phyloP scores from a whole-genome alignment of 2,329 filamentous ascomycete genomes.

The Biscogniauxia marginata region DNA sequence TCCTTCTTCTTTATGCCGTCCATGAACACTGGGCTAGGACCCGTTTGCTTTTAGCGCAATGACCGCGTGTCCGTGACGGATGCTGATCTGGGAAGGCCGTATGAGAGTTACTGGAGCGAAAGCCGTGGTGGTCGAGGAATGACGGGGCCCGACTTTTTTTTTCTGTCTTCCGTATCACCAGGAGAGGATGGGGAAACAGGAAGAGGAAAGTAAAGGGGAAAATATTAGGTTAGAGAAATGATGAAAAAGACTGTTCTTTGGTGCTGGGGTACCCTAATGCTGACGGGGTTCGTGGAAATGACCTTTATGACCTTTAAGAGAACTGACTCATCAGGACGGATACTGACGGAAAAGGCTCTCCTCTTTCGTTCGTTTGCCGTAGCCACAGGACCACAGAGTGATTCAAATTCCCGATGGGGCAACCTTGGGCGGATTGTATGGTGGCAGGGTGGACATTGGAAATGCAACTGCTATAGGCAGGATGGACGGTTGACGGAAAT shows the following conservation, averaged over 20 bases:
- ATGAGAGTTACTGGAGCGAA: background rate
- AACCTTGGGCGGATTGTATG: background rate
- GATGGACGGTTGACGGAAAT: conserved; percentile 8
- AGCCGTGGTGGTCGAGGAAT: background rate
- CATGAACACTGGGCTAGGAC: background rate
- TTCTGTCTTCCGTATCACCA: background rate
- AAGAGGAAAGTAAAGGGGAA: background rate
- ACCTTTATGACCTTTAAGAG: background rate
- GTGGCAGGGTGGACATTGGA: background rate
- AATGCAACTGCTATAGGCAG: background rate
- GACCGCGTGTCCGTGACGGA: background rate
- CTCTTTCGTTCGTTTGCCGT: background rate
- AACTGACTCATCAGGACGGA: background rate
- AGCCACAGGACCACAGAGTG: background rate
- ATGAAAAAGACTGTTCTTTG: background rate
- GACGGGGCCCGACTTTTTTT: background rate
- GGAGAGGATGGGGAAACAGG: background rate
- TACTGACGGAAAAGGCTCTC: background rate
- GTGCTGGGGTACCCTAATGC: background rate
- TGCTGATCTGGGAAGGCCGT: background rate
- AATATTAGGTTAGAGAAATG: no score
- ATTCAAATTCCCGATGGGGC: conserved; percentile 1
- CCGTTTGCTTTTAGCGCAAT: background rate
- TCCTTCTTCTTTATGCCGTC: background rate
- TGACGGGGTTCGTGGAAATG: background rate